Conservation (phyloP, 805 yeast genomes). For the Candida tallmaniae region DNA sequence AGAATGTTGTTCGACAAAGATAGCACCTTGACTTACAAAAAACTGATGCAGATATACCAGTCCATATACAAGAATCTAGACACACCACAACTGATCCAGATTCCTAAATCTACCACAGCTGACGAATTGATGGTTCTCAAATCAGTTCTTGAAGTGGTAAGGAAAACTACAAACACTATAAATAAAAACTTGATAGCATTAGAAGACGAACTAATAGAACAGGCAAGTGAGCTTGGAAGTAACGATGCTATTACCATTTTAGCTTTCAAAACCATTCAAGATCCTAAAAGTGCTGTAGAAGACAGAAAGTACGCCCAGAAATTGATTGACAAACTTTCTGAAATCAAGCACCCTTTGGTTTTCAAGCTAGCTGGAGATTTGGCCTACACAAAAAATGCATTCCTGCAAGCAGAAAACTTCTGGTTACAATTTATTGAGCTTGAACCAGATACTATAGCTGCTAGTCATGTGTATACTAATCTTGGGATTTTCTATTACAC, state of each 20-base stretch:
- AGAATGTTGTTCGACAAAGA: conserved; percentile 64
- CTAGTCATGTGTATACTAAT: conserved; percentile 69
- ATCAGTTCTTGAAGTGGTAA: conserved; percentile 55
- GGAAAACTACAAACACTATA: conserved; percentile 56
- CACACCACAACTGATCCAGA: conserved; percentile 26
- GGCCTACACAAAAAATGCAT: conserved; percentile 46
- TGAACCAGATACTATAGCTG: conserved; percentile 53
- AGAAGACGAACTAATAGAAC: conserved; percentile 72
- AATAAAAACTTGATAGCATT: conserved; percentile 53
- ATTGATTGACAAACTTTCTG: conserved; percentile 54
- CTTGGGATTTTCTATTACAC: conserved; percentile 59
- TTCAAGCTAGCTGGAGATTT: conserved; percentile 78
- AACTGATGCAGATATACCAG: conserved; percentile 51
- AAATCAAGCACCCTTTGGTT: conserved; percentile 65
- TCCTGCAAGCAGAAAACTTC: conserved; percentile 53
- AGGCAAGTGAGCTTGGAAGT: conserved; percentile 79
- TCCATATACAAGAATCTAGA: conserved; percentile 47
- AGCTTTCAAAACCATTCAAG: conserved; percentile 57
- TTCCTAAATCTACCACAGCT: conserved; percentile 48
- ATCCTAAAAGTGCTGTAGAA: conserved; percentile 27
- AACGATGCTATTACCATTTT: conserved; percentile 74
- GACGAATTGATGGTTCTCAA: conserved; percentile 66
- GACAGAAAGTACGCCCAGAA: conserved; percentile 62
- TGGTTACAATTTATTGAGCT: conserved; percentile 55
- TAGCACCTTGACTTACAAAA: conserved; percentile 48